Evolutionary conservation across 768 basidiomycete species (phyloP), one percentile per base, ranked within the genome.

Genomic region (Polyporus arcularius): DNA sequence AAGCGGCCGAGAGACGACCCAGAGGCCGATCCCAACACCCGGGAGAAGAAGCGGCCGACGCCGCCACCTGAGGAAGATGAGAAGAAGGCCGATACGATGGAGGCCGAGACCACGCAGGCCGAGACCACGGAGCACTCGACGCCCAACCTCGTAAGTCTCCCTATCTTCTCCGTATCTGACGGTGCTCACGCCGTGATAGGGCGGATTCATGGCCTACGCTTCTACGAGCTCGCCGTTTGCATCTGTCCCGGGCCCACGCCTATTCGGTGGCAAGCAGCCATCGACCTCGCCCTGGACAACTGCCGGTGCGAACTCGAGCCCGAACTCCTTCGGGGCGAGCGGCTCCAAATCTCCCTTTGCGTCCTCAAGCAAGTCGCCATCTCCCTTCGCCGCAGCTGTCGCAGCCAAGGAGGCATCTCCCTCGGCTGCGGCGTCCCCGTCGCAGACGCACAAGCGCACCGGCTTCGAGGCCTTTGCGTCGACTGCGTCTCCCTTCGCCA

Each of bases 151-250:
- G 87, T 86, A 65, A 60, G 82, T 78, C 4, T 26, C 63, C 59
- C 50, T 62, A 51, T 52, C 52, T 64, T 8, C 32, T 30, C 31
- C 58, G 54, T 61, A 35, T 53, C 14, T 45, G 47, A 14, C 53
- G 15, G 18, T 15, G 38, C 50, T 57, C 9, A 52, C 28, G 18
- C 18, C 18, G 14, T 48, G 15, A 39, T 53, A 89, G 88, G 76
- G 82, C 55, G 90, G 90, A 28, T 93, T 93, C 72, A 86, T 87
- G 82, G 87, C 89, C 2, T 93, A 91, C 67, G 90, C 90, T 12
- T 87, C 89, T 2, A 76, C 83, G 11, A 81, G 78, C 57, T 92
- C 90, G 2, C 90, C 90, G 4, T 92, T 92, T 67, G 85, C 88
- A 14, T 73, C 82, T 49, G 85, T 89, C 68, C 90, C 87, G 65